Evolutionary conservation across 2,329 filamentous ascomycete genomes (phyloP).

Genomic region (Calonectria crousiana): DNA sequence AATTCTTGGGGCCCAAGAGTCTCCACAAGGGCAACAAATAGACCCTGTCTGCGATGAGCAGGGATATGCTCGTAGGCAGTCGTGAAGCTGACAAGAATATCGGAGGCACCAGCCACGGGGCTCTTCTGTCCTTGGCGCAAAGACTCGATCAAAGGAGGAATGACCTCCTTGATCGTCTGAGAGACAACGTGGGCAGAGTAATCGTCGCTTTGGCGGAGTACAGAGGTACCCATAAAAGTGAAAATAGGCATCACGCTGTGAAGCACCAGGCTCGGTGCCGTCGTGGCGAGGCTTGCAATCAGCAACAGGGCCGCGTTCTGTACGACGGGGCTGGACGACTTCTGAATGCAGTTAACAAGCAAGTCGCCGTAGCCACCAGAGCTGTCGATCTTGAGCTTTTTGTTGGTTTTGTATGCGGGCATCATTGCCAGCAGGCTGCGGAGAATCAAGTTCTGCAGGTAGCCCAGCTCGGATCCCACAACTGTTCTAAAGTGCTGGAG

Average conservation of each 20-base stretch:
- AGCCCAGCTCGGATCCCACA: slow-evolving; percentile 87
- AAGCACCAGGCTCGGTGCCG: slow-evolving; percentile 89
- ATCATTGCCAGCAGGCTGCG: slow-evolving; percentile 87
- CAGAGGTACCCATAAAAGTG: slow-evolving; percentile 95
- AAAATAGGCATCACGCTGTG: slow-evolving; percentile 99
- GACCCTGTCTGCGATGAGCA: slow-evolving; percentile 81
- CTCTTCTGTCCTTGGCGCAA: slow-evolving; percentile 84
- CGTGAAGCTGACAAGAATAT: slow-evolving; percentile 94
- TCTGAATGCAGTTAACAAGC: slow-evolving; percentile 93
- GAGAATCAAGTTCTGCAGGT: slow-evolving; percentile 87
- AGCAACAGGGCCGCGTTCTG: slow-evolving; percentile 92
- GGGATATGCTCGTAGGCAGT: slow-evolving; percentile 98
- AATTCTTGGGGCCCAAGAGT: slow-evolving; percentile 90
- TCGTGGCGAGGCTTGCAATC: slow-evolving; percentile 86
- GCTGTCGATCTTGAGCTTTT: slow-evolving; percentile 76
- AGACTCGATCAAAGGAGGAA: slow-evolving; percentile 90
- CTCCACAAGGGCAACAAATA: slow-evolving; percentile 88
- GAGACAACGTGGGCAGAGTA: slow-evolving; percentile 97
- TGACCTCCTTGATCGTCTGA: slow-evolving; percentile 92
- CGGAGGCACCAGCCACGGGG: slow-evolving; percentile 84
- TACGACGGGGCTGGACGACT: slow-evolving; percentile 90
- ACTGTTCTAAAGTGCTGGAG: slow-evolving; percentile 87
- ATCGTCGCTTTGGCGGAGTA: slow-evolving; percentile 92
- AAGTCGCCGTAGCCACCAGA: slow-evolving; percentile 88
- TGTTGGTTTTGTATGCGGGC: slow-evolving; percentile 76